Evolutionary conservation across 441 rosid species (phyloP).

Genomic region (Eruca vesicaria): DNA sequence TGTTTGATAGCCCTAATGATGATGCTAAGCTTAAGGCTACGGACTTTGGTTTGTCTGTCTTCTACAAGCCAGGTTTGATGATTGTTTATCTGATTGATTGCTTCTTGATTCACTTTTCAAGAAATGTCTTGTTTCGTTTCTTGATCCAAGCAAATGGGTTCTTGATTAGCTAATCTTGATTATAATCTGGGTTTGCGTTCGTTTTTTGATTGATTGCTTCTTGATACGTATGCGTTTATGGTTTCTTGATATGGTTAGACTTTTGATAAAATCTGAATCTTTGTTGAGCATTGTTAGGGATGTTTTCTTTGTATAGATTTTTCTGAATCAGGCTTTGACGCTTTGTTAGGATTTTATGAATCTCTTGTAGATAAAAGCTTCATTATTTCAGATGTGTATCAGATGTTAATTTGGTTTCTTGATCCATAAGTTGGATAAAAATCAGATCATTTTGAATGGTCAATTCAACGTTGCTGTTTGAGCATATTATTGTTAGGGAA

Average conservation of each 20-base stretch:
- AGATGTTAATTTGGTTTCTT: not conserved
- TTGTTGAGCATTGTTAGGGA: constrained; percentile 9
- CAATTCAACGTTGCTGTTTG: not conserved
- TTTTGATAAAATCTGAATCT: no score
- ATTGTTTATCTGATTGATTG: not conserved
- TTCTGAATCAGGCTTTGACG: constrained; percentile 3
- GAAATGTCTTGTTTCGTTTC: not conserved
- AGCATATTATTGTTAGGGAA: not conserved
- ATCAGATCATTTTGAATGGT: not conserved
- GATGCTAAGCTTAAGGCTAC: constrained; percentile 59
- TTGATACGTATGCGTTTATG: not conserved
- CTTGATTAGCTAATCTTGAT: constrained; percentile 4
- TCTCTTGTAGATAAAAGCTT: not conserved
- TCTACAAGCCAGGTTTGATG: not conserved
- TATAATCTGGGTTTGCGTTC: not conserved
- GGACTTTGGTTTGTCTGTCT: constrained; percentile 44
- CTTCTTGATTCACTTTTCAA: not conserved
- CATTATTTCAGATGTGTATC: not conserved
- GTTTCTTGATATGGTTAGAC: not conserved
- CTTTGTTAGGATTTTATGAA: not conserved
- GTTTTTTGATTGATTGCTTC: not conserved
- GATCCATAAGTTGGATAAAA: not conserved
- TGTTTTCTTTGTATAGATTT: not conserved
- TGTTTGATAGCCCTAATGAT: constrained; percentile 46
- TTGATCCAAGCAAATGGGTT: constrained; percentile 2